phyloP scores from a whole-genome alignment of 2,329 filamentous ascomycete genomes.

The Calonectria pseudoturangicola region DNA sequence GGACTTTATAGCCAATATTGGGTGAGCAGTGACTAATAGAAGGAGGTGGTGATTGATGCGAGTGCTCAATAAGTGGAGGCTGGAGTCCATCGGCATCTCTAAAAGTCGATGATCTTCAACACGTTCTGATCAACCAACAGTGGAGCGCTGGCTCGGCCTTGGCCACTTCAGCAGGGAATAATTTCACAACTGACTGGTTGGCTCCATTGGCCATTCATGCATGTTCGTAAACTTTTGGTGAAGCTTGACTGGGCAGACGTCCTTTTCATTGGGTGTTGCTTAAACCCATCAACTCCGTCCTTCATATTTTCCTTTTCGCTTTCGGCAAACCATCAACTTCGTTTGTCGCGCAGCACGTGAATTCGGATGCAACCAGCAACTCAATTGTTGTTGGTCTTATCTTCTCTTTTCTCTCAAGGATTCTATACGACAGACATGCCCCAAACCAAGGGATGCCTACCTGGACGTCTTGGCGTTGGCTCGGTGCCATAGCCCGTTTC shows the following conservation, averaged over 20 bases:
- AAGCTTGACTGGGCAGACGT: background rate
- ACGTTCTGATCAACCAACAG: background rate
- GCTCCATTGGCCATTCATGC: background rate
- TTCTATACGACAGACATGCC: background rate
- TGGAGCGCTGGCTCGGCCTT: background rate
- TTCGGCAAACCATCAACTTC: background rate
- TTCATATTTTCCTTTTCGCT: background rate
- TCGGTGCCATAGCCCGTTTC: background rate
- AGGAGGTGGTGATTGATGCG: background rate
- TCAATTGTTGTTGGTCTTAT: background rate
- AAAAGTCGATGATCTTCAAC: background rate
- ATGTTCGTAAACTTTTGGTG: background rate
- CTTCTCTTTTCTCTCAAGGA: background rate
- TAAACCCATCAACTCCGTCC: background rate
- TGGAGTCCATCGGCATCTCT: background rate
- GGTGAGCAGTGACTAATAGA: background rate
- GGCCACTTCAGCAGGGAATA: background rate
- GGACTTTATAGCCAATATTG: background rate
- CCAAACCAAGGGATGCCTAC: slow-evolving; percentile 13
- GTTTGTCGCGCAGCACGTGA: background rate
- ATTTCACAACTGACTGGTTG: slow-evolving; percentile 15
- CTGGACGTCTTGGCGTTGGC: slow-evolving; percentile 10
- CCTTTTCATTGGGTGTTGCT: background rate
- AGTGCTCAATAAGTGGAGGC: background rate
- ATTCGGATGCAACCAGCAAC: background rate